phyloP scores from a whole-genome alignment of 176 grass and related monocot genomes.

The Oryza brachyantha region DNA sequence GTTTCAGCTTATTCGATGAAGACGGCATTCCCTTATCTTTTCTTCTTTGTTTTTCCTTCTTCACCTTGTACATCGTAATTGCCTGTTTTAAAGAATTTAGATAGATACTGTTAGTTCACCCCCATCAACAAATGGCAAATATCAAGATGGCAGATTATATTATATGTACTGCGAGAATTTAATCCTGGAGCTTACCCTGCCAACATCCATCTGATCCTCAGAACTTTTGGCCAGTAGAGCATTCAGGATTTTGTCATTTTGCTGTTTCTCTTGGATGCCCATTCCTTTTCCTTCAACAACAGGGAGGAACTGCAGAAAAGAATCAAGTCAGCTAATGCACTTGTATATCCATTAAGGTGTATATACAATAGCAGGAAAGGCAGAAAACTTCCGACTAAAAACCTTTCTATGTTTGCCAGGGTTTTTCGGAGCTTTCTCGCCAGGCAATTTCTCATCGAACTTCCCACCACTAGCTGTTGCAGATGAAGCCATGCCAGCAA shows the following conservation, averaged over 20 bases:
- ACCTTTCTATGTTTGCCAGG: slow-evolving; percentile 86
- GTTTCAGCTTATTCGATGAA: slow-evolving; percentile 50
- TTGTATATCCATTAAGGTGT: neutral
- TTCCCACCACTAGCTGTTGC: slow-evolving; percentile 94
- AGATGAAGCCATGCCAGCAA: slow-evolving; percentile 77
- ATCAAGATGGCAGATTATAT: neutral
- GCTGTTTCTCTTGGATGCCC: slow-evolving; percentile 57
- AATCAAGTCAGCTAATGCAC: neutral
- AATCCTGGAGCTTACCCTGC: slow-evolving; percentile 55
- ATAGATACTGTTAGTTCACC: slow-evolving; percentile 5
- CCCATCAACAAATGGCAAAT: neutral
- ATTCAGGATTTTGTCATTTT: slow-evolving; percentile 76
- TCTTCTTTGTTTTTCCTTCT: slow-evolving; percentile 74
- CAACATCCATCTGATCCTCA: slow-evolving; percentile 64
- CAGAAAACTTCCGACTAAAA: neutral
- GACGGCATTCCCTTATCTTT: slow-evolving; percentile 42
- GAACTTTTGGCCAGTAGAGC: slow-evolving; percentile 57
- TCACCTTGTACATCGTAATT: slow-evolving; percentile 81
- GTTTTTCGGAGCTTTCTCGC: slow-evolving; percentile 90
- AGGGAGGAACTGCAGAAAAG: slow-evolving; percentile 58
- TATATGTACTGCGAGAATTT: neutral
- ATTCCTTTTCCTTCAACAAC: slow-evolving; percentile 81
- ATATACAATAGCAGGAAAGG: neutral
- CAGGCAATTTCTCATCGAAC: slow-evolving; percentile 85
- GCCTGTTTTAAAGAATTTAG: slow-evolving; percentile 46